These are phyloP conservation scores for Leucocoprinus leucothites DNA, from an alignment of 768 basidiomycete species.

Conservation along the genomic window DNA sequence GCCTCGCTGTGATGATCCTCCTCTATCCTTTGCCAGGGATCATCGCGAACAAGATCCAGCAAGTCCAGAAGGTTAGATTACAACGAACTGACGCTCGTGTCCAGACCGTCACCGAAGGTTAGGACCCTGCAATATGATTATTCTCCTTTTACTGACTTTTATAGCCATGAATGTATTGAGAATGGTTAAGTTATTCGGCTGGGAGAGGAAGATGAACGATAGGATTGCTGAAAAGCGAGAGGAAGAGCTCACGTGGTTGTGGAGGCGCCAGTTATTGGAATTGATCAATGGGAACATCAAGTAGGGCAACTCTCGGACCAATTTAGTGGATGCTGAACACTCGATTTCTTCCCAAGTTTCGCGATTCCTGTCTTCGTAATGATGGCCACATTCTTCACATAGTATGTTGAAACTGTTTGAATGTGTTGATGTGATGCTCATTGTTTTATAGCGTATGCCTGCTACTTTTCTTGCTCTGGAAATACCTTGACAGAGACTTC, in stretches of 20 bases:
- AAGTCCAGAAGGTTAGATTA: slow-evolving; percentile 47
- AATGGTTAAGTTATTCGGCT: slow-evolving; percentile 72
- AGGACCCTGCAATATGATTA: slow-evolving; percentile 13
- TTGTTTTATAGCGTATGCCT: slow-evolving; percentile 10
- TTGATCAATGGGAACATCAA: slow-evolving; percentile 47
- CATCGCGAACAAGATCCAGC: slow-evolving; percentile 48
- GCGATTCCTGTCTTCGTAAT: slow-evolving; percentile 62
- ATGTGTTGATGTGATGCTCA: background rate
- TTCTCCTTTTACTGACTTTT: slow-evolving; percentile 18
- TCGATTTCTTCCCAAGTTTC: slow-evolving; percentile 31
- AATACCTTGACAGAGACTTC: background rate
- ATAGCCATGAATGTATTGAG: slow-evolving; percentile 53
- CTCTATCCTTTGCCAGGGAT: slow-evolving; percentile 60
- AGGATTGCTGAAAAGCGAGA: slow-evolving; percentile 59
- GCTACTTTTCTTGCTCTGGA: background rate
- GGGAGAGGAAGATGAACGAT: slow-evolving; percentile 56
- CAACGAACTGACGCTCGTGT: slow-evolving; percentile 58
- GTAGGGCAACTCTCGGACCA: slow-evolving; percentile 29
- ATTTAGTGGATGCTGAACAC: background rate
- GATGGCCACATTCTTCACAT: slow-evolving; percentile 59
- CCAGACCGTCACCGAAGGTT: slow-evolving; percentile 59
- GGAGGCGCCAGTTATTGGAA: slow-evolving; percentile 52
- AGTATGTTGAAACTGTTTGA: slow-evolving; percentile 28
- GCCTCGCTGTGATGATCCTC: slow-evolving; percentile 49
- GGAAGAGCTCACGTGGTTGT: slow-evolving; percentile 55